phyloP scores from a whole-genome alignment of 2,329 filamentous ascomycete genomes.

The Dactylellina cionopaga region DNA sequence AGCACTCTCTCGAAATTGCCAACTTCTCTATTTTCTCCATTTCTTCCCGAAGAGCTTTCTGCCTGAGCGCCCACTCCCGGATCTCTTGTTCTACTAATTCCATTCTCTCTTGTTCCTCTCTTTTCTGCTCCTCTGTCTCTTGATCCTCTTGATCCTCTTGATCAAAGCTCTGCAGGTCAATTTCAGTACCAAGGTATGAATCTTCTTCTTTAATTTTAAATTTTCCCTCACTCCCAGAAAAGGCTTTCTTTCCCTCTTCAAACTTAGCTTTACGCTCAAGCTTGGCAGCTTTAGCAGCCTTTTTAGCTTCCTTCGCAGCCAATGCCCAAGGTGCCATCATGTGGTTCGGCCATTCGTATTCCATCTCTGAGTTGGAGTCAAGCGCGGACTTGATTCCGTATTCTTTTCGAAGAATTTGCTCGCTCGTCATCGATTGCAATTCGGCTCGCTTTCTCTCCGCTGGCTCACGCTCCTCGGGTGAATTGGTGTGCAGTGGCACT shows the following conservation, averaged over 20 bases:
- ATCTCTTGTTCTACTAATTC: not conserved
- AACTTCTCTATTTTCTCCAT: no score
- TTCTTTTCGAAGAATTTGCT: not conserved
- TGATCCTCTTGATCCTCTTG: not conserved
- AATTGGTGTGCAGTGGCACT: not conserved
- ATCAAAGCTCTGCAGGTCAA: not conserved
- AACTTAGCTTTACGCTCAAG: not conserved
- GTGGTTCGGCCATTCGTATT: not conserved
- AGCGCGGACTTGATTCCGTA: conserved; percentile 18
- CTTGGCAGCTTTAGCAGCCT: not conserved
- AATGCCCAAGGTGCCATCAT: not conserved
- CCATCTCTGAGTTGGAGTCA: not conserved
- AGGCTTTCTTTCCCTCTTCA: not conserved
- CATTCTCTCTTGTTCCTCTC: not conserved
- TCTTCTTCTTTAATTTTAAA: no score
- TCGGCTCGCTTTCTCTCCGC: not conserved
- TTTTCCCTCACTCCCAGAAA: not conserved
- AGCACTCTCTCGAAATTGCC: no score
- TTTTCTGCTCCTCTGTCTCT: not conserved
- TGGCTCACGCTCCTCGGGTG: not conserved
- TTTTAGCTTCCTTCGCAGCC: not conserved
- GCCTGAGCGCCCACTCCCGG: not conserved
- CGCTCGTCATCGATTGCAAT: not conserved
- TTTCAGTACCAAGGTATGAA: not conserved
- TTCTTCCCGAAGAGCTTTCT: not conserved